Evolutionary conservation across 1,284 basidiomycete species (phyloP).

Genomic region (Ceratorhiza oryzae-sativae): DNA sequence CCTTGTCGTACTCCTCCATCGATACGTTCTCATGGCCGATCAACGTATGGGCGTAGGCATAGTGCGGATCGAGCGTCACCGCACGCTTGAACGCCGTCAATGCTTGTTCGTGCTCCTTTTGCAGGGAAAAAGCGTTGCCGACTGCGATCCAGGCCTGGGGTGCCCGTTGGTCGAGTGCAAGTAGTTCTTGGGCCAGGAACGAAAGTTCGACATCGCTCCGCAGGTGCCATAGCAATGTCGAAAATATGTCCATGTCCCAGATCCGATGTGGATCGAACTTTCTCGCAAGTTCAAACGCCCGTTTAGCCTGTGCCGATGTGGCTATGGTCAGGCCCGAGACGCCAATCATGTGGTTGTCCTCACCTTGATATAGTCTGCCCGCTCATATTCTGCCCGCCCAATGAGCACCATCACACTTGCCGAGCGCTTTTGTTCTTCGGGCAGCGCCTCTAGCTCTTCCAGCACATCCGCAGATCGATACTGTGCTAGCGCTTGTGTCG

Average conservation of each 20-base stretch:
- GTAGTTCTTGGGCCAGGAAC: constrained; percentile 87
- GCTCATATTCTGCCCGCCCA: constrained; percentile 86
- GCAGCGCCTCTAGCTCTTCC: constrained; percentile 76
- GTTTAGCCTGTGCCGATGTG: constrained; percentile 68
- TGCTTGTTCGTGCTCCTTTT: constrained; percentile 89
- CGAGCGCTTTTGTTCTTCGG: constrained; percentile 75
- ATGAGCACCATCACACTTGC: constrained; percentile 81
- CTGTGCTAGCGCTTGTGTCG: constrained; percentile 71
- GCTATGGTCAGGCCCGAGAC: constrained; percentile 27
- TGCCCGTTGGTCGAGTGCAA: constrained; percentile 79
- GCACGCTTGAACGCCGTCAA: constrained; percentile 91
- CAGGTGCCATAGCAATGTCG: constrained; percentile 92
- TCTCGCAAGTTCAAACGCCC: constrained; percentile 82
- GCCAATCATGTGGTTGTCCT: constrained; percentile 49
- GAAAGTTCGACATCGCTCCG: constrained; percentile 82
- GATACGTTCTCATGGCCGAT: constrained; percentile 90
- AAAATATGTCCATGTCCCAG: constrained; percentile 92
- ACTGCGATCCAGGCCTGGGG: constrained; percentile 94
- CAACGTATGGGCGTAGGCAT: constrained; percentile 91
- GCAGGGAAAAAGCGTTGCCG: constrained; percentile 90
- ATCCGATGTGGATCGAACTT: constrained; percentile 84
- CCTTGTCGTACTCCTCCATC: constrained; percentile 90
- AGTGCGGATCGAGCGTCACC: constrained; percentile 79
- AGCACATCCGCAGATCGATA: constrained; percentile 81
- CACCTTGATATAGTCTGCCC: constrained; percentile 84